phyloP scores from a whole-genome alignment of 2,329 filamentous ascomycete genomes.

The Neurospora sp. region DNA sequence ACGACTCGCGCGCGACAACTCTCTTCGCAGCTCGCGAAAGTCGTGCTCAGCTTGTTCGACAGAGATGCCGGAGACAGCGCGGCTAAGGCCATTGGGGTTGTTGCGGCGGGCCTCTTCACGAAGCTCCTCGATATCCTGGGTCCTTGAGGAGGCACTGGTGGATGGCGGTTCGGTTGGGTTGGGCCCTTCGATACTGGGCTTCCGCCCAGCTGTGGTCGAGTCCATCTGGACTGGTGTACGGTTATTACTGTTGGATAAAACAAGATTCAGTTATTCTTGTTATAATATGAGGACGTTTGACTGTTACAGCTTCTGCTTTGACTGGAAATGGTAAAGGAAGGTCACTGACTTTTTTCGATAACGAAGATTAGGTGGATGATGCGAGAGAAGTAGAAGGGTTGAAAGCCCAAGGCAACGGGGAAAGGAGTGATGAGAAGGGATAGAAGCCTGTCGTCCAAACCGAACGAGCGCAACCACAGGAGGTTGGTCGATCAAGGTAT shows the following conservation, averaged over 20 bases:
- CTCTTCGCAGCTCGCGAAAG: constrained; percentile 56
- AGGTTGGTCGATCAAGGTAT: neutral
- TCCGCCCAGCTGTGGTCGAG: constrained; percentile 3
- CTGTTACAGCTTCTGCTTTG: neutral
- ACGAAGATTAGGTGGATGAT: neutral
- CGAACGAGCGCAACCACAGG: neutral
- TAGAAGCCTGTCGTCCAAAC: neutral
- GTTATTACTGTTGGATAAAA: neutral
- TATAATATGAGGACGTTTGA: neutral
- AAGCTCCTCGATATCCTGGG: constrained; percentile 27
- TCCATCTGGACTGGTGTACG: neutral
- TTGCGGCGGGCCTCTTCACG: constrained; percentile 31
- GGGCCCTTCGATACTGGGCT: neutral
- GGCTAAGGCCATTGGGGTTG: constrained; percentile 39
- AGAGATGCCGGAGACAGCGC: constrained; percentile 42
- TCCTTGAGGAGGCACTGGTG: constrained; percentile 14
- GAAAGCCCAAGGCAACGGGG: neutral
- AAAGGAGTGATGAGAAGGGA: neutral
- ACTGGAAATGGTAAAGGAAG: neutral
- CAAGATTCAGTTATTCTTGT: neutral
- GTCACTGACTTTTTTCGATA: neutral
- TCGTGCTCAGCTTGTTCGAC: constrained; percentile 59
- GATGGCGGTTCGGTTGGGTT: constrained; percentile 2
- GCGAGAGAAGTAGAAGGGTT: neutral
- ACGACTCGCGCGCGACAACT: constrained; percentile 45